A percentile compares a stretch with the other conserved stretches of the same genome.
Conservation (phyloP, 2,329 filamentous ascomycete species). For the Claviceps sp. region DNA sequence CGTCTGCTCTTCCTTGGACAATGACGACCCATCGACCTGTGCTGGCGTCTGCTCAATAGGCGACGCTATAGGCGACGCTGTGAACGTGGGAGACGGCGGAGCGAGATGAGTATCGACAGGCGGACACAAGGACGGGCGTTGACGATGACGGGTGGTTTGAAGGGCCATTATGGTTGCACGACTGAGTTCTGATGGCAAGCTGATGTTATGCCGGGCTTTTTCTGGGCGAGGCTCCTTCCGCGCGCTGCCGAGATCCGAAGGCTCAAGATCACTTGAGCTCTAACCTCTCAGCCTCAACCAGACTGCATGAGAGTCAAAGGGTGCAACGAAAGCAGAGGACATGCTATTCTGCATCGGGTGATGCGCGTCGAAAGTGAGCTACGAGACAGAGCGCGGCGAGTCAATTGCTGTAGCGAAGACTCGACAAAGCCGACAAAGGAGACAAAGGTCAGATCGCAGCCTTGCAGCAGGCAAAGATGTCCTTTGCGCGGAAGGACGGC, state of each 20-base stretch:
- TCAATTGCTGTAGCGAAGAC: not conserved
- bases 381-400: not conserved
- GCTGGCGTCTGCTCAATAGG: not conserved
- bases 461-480: not conserved
- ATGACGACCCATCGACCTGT: not conserved
- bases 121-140: not conserved
- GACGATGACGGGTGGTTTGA: conserved; percentile 1
- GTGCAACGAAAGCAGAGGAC: not conserved
- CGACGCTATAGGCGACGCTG: not conserved
- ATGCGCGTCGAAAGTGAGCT: not conserved
- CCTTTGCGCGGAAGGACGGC: not conserved
- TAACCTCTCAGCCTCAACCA: not conserved
- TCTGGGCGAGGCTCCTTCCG: not conserved
- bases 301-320: not conserved
- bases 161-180: not conserved
- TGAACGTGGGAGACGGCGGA: not conserved
- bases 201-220: not conserved
- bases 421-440: not conserved
- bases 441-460: not conserved
- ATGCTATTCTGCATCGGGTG: not conserved
- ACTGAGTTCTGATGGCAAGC: not conserved
- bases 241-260: not conserved
- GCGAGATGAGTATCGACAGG: not conserved
- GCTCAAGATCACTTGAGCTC: too few species aligned
- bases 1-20: not conserved